Evolutionary conservation across 805 yeast genomes (phyloP).

Genomic region (Nakazawaea wickerhamii): DNA sequence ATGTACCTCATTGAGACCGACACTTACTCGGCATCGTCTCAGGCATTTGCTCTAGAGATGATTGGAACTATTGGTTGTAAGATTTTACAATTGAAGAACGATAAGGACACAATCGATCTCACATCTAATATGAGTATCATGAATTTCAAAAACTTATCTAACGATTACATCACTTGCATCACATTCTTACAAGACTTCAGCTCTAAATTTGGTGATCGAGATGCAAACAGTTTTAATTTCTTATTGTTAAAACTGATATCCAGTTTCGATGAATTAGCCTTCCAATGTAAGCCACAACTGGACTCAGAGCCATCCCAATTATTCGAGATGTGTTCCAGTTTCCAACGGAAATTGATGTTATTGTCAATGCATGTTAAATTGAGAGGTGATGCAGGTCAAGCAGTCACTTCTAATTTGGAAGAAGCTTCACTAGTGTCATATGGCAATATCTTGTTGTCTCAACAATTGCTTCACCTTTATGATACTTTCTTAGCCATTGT

Average conservation of each 20-base stretch:
- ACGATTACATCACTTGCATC: slow-evolving; percentile 12
- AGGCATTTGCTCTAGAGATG: slow-evolving; percentile 50
- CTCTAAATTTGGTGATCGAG: too few species aligned
- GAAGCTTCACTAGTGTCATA: slow-evolving; percentile 15
- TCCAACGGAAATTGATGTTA: neutral
- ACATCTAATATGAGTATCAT: slow-evolving; percentile 8
- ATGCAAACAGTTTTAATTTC: slow-evolving; percentile 2
- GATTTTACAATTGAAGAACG: slow-evolving; percentile 33
- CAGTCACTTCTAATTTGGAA: slow-evolving; percentile 5
- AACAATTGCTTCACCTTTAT: slow-evolving; percentile 34
- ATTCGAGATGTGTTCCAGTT: neutral
- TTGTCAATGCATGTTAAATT: neutral
- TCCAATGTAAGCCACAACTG: slow-evolving; percentile 4
- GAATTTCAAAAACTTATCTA: slow-evolving; percentile 10
- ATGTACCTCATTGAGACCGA: slow-evolving; percentile 34
- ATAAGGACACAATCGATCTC: slow-evolving; percentile 8
- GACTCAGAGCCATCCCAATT: neutral
- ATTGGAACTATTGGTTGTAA: slow-evolving; percentile 56
- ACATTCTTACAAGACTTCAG: slow-evolving; percentile 13
- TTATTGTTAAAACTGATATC: slow-evolving; percentile 10
- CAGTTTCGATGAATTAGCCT: neutral
- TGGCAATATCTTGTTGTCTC: slow-evolving; percentile 22
- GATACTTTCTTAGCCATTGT: slow-evolving; percentile 49
- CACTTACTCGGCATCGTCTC: slow-evolving; percentile 34
- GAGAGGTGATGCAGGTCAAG: neutral